Conservation (phyloP, 2,329 filamentous ascomycete species). For the Penicillium occitanis region DNA sequence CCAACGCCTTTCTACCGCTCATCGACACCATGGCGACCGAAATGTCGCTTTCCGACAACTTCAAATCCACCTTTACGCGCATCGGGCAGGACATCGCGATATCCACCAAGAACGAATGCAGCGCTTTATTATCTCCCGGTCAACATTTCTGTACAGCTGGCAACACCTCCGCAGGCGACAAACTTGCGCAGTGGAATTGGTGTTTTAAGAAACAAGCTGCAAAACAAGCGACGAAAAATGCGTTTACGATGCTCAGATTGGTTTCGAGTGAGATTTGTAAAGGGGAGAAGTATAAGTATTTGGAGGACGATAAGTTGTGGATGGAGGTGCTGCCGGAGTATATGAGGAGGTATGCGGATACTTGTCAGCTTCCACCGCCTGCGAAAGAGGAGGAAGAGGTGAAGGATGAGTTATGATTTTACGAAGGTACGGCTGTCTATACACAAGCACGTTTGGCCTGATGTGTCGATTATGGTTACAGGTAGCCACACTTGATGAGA, state of each 20-base stretch:
- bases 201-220: slow-evolving; percentile 22
- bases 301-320: slow-evolving; percentile 17
- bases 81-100: slow-evolving; percentile 18
- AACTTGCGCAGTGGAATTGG: slow-evolving; percentile 20
- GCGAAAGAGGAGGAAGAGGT: neutral
- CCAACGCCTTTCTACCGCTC: slow-evolving; percentile 19
- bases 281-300: slow-evolving; percentile 16
- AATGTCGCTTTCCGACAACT: slow-evolving; percentile 21
- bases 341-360: slow-evolving; percentile 20
- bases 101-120: slow-evolving; percentile 18
- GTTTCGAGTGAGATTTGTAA: slow-evolving; percentile 22
- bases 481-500: too few species aligned
- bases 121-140: neutral
- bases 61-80: slow-evolving; percentile 20
- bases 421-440: neutral
- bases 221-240: slow-evolving; percentile 13
- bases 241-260: slow-evolving; percentile 20
- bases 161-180: slow-evolving; percentile 2
- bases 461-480: neutral
- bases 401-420: slow-evolving; percentile 18
- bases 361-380: slow-evolving; percentile 9
- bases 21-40: slow-evolving; percentile 20
- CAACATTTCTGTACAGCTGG: slow-evolving; percentile 18
- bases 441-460: neutral
- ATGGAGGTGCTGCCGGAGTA: slow-evolving; percentile 17